phyloP scores from a whole-genome alignment of 2,329 filamentous ascomycete genomes.

The Sclerotinia sclerotiorum region DNA sequence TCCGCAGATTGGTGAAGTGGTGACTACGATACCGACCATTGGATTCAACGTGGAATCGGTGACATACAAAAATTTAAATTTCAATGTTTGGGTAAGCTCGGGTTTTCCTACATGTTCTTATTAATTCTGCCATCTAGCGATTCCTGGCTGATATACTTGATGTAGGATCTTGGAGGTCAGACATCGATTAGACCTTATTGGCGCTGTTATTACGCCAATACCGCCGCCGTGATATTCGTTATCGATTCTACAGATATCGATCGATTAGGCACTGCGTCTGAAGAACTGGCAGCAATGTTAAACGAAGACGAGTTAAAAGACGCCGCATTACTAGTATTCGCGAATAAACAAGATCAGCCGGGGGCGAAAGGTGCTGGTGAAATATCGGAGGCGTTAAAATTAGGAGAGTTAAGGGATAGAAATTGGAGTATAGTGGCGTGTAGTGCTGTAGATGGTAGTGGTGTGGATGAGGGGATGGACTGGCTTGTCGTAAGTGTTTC shows the following conservation, averaged over 20 bases:
- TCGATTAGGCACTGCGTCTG: slow-evolving; percentile 84
- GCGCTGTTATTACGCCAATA: slow-evolving; percentile 99
- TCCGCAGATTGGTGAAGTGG: slow-evolving; percentile 88
- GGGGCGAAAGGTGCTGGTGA: slow-evolving; percentile 95
- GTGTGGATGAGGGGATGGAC: slow-evolving; percentile 97
- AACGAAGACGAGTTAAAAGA: slow-evolving; percentile 96
- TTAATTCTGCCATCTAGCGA: neutral
- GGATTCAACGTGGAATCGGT: slow-evolving; percentile 99
- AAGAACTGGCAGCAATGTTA: slow-evolving; percentile 91
- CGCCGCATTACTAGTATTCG: slow-evolving; percentile 88
- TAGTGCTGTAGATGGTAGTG: slow-evolving; percentile 91
- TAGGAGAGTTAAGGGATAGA: slow-evolving; percentile 88
- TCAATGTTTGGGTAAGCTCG: slow-evolving; percentile 88
- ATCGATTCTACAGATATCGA: slow-evolving; percentile 98
- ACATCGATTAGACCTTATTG: slow-evolving; percentile 99
- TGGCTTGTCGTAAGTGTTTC: slow-evolving; percentile 68
- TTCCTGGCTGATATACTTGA: slow-evolving; percentile 12
- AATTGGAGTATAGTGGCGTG: slow-evolving; percentile 99
- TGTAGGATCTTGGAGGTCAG: slow-evolving; percentile 87
- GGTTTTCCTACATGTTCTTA: neutral
- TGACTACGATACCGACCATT: slow-evolving; percentile 98
- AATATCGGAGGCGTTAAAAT: slow-evolving; percentile 87
- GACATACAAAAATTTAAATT: slow-evolving; percentile 96
- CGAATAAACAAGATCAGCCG: slow-evolving; percentile 98
- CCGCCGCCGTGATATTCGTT: slow-evolving; percentile 96